A percentile compares a stretch with the other conserved stretches of the same genome.
Evolutionary conservation across 2,329 filamentous ascomycete species (phyloP).

Genomic region (Xylaria multiplex): DNA sequence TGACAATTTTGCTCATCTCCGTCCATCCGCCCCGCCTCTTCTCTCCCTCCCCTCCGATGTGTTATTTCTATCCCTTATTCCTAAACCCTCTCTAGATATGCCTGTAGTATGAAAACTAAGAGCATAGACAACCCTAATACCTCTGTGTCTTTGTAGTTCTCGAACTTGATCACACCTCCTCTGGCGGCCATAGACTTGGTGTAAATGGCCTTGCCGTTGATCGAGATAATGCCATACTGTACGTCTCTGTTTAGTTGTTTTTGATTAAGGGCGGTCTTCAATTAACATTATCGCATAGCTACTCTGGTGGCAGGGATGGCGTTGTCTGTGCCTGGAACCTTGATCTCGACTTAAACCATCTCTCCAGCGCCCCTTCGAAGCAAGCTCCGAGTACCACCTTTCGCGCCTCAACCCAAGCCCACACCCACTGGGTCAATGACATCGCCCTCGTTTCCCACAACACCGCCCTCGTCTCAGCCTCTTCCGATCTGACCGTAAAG

Average conservation of each 20-base stretch:
- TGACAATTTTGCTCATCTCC: slow-evolving; percentile 32
- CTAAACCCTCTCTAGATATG: background rate
- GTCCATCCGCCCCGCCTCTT: slow-evolving; percentile 44
- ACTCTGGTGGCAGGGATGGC: slow-evolving; percentile 94
- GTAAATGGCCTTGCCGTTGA: slow-evolving; percentile 96
- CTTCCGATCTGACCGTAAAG: slow-evolving; percentile 93
- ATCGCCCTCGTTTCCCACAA: slow-evolving; percentile 83
- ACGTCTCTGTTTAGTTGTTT: slow-evolving; percentile 52
- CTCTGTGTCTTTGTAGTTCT: slow-evolving; percentile 59
- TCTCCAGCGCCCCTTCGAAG: slow-evolving; percentile 50
- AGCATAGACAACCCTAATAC: slow-evolving; percentile 30
- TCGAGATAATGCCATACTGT: slow-evolving; percentile 84
- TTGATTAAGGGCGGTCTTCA: background rate
- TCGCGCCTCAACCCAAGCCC: slow-evolving; percentile 73
- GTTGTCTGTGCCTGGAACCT: slow-evolving; percentile 97
- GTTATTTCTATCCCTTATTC: background rate
- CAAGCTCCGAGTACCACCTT: slow-evolving; percentile 64
- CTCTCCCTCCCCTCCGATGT: slow-evolving; percentile 2
- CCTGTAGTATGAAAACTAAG: slow-evolving; percentile 13
- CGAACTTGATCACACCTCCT: slow-evolving; percentile 66
- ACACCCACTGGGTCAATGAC: slow-evolving; percentile 97
- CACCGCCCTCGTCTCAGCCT: slow-evolving; percentile 83
- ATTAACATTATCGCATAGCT: slow-evolving; percentile 63
- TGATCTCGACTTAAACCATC: slow-evolving; percentile 68
- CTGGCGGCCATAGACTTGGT: slow-evolving; percentile 87